These are phyloP conservation scores for Eremothecium gossypii DNA, from an alignment of 1,139 yeast species.

Conservation along the genomic window DNA sequence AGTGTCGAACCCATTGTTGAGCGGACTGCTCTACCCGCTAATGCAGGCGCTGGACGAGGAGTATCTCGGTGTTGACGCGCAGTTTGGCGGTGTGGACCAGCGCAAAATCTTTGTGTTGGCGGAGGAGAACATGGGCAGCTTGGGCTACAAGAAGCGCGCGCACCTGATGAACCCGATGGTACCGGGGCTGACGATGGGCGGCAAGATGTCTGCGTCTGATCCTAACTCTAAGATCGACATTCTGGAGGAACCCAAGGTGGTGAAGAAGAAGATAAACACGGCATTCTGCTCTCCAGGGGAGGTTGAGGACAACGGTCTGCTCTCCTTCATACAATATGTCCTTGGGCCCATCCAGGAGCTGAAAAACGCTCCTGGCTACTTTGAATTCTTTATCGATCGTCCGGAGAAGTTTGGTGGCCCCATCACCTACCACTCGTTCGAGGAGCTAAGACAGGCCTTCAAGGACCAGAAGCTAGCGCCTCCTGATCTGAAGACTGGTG, in stretches of 20 bases:
- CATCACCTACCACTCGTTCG: constrained; percentile 58
- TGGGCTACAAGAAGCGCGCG: constrained; percentile 95
- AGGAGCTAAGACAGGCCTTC: constrained; percentile 63
- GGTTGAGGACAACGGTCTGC: constrained; percentile 80
- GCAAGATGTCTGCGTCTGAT: constrained; percentile 98
- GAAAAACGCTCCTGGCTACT: constrained; percentile 45
- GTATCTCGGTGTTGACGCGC: constrained; percentile 80
- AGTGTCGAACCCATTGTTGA: constrained; percentile 83
- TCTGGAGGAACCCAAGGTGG: constrained; percentile 77
- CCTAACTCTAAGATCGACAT: constrained; percentile 95
- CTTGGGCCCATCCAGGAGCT: constrained; percentile 80
- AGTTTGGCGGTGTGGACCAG: constrained; percentile 98
- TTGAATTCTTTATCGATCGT: constrained; percentile 67
- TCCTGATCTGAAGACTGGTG: constrained; percentile 89
- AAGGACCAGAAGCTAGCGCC: constrained; percentile 71
- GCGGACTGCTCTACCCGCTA: constrained; percentile 92
- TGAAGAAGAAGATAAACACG: constrained; percentile 80
- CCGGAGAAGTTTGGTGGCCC: constrained; percentile 98
- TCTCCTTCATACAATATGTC: constrained; percentile 78
- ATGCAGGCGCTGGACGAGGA: constrained; percentile 99
- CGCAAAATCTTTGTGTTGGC: constrained; percentile 96
- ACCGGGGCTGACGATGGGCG: constrained; percentile 95
- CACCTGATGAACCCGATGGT: constrained; percentile 99
- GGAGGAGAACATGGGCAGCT: constrained; percentile 77
- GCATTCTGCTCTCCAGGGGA: constrained; percentile 97